A percentile compares a stretch with the other conserved stretches of the same genome.
These are phyloP conservation scores for Smittium culicis DNA, from an alignment of 371 early-diverging fungal species.

Conservation along the genomic window DNA sequence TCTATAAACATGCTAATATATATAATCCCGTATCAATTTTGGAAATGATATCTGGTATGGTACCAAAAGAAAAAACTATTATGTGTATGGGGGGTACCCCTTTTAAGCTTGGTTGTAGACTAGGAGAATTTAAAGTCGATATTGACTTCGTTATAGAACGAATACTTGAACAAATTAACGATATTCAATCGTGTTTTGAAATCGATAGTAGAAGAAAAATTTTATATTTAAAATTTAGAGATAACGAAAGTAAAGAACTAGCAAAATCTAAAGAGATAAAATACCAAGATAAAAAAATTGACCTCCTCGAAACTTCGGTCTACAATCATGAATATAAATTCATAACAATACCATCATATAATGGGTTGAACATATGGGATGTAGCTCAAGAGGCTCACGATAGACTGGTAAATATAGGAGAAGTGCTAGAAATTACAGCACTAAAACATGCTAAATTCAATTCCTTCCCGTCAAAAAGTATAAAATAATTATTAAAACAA, in stretches of 20 bases:
- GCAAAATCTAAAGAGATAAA: neutral
- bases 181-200: neutral
- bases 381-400: neutral
- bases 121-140: neutral
- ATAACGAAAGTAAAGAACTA: neutral
- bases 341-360: neutral
- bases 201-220: neutral
- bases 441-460: neutral
- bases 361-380: neutral
- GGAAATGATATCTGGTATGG: neutral
- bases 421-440: neutral
- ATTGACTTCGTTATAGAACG: neutral
- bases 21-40: neutral
- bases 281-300: neutral
- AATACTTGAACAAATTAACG: neutral
- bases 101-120: neutral
- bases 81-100: neutral
- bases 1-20: neutral
- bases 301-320: neutral
- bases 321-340: neutral
- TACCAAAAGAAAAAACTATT: neutral
- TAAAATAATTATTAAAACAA: neutral
- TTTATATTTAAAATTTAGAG: neutral
- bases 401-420: neutral
- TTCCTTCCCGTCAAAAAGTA: neutral